Base-by-base conservation (phyloP, 495 filamentous ascomycete species). In the Xylona heveae region DNA sequence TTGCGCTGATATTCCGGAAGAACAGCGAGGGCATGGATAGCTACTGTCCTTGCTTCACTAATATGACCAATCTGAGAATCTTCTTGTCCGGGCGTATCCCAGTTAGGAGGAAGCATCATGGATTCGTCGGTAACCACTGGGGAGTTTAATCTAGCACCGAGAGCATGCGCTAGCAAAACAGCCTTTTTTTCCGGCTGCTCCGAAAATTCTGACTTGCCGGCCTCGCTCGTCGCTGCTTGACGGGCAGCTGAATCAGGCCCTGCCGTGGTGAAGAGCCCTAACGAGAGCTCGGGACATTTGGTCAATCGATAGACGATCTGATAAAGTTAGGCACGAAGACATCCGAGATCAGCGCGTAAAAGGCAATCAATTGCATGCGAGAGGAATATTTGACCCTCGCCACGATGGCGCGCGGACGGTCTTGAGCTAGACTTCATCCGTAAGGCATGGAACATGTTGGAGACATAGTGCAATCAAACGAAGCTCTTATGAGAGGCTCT, bases 271-370 rank as follows among this genome's bases (percentile, higher is more conserved):
- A 74, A 92, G 36, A 95, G 55, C 19, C 85, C 85, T 24, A 88
- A 51, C 44, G 64, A 73, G 24, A 93, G 64, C 41, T 84, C 75
- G n/a, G 74, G 68, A 45, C 78, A 85, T 41, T 57, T 59, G 10
- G 61, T 65, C 10, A 95, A 69, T 32, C 83, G 78, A 47, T 93
- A 92, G 17, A 63, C 53, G 42, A 92, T 74, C 85, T 93, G 34
- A 12, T n/a, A n/a, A n/a, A n/a, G n/a, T n/a, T n/a, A n/a, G n/a
- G n/a, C n/a, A n/a, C n/a, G n/a, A n/a, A n/a, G n/a, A n/a, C n/a
- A n/a, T n/a, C n/a, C n/a, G n/a, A n/a, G n/a, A n/a, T n/a, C n/a
- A n/a, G n/a, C n/a, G n/a, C n/a, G n/a, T n/a, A n/a, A n/a, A n/a
- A n/a, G n/a, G n/a, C n/a, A n/a, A n/a, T n/a, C n/a, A n/a, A n/a